Conservation (phyloP, 2,329 filamentous ascomycete species). For the Boeremia lycopersici region DNA sequence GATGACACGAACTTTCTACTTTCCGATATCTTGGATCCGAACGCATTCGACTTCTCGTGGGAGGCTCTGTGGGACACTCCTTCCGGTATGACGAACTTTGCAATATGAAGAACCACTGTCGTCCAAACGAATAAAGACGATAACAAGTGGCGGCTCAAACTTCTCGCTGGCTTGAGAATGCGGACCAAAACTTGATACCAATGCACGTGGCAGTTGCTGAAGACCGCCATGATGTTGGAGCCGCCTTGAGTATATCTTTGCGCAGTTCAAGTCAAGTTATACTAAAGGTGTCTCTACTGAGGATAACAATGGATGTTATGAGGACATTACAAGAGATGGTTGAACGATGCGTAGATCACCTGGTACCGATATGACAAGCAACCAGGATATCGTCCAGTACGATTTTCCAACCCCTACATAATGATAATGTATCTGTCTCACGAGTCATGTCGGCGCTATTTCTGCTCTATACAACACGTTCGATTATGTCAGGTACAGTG, state of each 20-base stretch:
- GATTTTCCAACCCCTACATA: background rate
- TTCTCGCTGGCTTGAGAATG: background rate
- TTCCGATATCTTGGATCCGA: constrained; percentile 41
- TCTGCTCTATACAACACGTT: too few relatives aligned
- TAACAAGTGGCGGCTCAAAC: too few relatives aligned
- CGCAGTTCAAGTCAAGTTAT: too few relatives aligned
- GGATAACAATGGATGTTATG: too few relatives aligned
- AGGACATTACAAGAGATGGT: background rate
- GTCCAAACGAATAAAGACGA: background rate
- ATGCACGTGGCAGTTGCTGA: too few relatives aligned
- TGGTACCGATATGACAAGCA: background rate
- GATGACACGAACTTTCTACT: constrained; percentile 39
- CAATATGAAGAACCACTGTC: constrained; percentile 9
- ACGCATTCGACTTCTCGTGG: constrained; percentile 46
- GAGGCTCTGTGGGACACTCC: constrained; percentile 47
- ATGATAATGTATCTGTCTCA: background rate
- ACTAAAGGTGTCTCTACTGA: too few relatives aligned
- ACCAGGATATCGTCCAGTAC: background rate
- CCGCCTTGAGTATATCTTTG: too few relatives aligned
- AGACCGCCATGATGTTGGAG: too few relatives aligned
- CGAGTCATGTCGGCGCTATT: too few relatives aligned
- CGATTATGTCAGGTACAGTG: too few relatives aligned
- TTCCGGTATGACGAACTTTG: constrained; percentile 42
- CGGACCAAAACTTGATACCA: background rate
- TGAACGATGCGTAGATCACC: background rate